These are phyloP conservation scores for Diaporthe citriasiana DNA, from an alignment of 2,329 filamentous ascomycete genomes.

Conservation along the genomic window DNA sequence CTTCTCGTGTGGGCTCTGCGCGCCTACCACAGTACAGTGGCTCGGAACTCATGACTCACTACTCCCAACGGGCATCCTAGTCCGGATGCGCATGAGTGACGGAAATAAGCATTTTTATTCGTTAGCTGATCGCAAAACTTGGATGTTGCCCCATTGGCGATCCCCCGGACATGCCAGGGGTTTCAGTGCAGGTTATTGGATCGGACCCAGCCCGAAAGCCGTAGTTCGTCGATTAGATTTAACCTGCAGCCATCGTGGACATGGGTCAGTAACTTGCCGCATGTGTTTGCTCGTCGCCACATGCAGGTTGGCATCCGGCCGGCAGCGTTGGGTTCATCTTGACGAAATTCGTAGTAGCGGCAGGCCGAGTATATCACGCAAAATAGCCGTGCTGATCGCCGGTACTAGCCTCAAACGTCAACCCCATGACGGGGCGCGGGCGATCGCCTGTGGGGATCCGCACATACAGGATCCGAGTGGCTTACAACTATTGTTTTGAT, in stretches of 20 bases:
- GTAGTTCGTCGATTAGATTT: background rate
- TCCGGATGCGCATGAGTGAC: background rate
- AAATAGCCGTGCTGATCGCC: background rate
- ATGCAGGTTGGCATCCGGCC: background rate
- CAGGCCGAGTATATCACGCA: conserved; percentile 41
- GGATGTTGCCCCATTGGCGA: background rate
- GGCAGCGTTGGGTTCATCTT: background rate
- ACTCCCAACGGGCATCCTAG: background rate
- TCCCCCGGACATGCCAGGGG: background rate
- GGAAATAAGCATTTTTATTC: background rate
- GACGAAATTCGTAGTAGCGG: background rate
- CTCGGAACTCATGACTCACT: no score
- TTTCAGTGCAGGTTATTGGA: background rate
- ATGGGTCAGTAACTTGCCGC: background rate
- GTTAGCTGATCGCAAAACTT: background rate
- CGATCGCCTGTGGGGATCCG: conserved; percentile 1
- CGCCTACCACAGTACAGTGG: background rate
- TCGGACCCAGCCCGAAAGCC: conserved; percentile 3
- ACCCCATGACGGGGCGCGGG: background rate
- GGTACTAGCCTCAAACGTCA: conserved; percentile 22
- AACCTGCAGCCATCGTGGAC: background rate
- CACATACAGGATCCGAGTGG: background rate
- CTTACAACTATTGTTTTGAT: conserved; percentile 16
- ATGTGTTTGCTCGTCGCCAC: background rate
- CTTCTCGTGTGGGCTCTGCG: background rate